Conservation (phyloP, 371 early-diverging fungal species). For the Mortierella sp. region DNA sequence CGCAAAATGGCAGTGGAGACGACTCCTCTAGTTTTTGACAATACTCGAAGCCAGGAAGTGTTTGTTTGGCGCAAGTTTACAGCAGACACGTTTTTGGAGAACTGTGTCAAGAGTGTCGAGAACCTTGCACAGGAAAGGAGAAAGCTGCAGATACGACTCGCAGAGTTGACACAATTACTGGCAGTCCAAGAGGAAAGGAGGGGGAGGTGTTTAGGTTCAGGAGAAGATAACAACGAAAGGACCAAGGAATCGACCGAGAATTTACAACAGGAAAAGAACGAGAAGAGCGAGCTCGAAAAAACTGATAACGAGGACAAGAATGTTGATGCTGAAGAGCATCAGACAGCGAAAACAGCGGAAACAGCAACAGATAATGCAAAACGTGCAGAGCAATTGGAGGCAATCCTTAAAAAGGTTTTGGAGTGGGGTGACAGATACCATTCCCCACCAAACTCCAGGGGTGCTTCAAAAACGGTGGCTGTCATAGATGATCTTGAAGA, state of each 20-base stretch:
- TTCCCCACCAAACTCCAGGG: neutral
- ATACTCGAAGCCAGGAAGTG: constrained; percentile 33
- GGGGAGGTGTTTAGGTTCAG: neutral
- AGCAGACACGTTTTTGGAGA: constrained; percentile 45
- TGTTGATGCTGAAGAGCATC: neutral
- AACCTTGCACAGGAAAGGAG: constrained; percentile 32
- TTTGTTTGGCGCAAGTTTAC: constrained; percentile 43
- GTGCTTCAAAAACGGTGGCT: neutral
- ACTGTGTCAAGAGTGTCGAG: constrained; percentile 46
- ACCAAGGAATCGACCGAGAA: neutral
- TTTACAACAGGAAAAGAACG: neutral
- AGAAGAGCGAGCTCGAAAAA: neutral
- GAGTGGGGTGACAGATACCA: neutral
- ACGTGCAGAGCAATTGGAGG: neutral
- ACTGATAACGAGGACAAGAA: neutral
- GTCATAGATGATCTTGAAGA: neutral
- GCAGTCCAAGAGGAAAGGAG: neutral
- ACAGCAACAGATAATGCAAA: neutral
- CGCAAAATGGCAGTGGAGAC: neutral
- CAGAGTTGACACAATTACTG: neutral
- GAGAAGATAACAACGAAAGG: neutral
- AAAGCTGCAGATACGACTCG: constrained; percentile 30
- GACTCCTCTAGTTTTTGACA: constrained; percentile 10
- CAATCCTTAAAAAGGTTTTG: neutral
- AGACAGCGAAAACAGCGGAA: neutral